A percentile compares a stretch with the other conserved stretches of the same genome.
These are phyloP conservation scores for Geosiphon pyriformis DNA, from an alignment of 192 early-diverging fungal genomes.

Conservation along the genomic window DNA sequence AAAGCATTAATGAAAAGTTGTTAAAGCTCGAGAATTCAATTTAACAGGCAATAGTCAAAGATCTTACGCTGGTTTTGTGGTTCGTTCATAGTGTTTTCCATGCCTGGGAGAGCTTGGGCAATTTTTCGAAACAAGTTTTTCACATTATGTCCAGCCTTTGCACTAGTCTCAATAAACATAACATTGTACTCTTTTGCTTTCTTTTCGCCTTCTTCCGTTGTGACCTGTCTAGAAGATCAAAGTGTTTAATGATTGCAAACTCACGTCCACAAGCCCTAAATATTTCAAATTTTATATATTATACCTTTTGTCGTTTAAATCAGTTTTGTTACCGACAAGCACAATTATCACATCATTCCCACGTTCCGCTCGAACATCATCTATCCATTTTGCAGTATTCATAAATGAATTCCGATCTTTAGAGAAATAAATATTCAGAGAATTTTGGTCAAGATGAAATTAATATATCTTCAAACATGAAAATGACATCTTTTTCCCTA, in stretches of 20 bases:
- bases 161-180: conserved; percentile 99
- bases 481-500: conserved; percentile 34
- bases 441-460: background rate
- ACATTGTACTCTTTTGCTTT: conserved; percentile 94
- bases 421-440: background rate
- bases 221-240: conserved; percentile 66
- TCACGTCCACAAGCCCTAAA: too few relatives aligned
- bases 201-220: conserved; percentile 96
- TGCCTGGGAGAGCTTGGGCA: conserved; percentile 83
- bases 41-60: background rate
- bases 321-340: conserved; percentile 98
- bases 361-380: conserved; percentile 97
- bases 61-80: conserved; percentile 31
- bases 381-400: conserved; percentile 98
- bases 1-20: conserved; percentile 8
- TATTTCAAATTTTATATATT: conserved; percentile 21
- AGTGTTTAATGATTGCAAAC: background rate
- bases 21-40: background rate
- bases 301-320: conserved; percentile 90
- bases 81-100: conserved; percentile 64
- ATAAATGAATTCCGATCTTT: conserved; percentile 91
- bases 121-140: conserved; percentile 97
- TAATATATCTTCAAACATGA: background rate
- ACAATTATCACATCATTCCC: conserved; percentile 98
- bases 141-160: conserved; percentile 98